Percentiles rank a stretch among this genome's conserved stretches.
Conservation (phyloP, 2,329 filamentous ascomycete genomes). For the Talaromyces sp. region DNA sequence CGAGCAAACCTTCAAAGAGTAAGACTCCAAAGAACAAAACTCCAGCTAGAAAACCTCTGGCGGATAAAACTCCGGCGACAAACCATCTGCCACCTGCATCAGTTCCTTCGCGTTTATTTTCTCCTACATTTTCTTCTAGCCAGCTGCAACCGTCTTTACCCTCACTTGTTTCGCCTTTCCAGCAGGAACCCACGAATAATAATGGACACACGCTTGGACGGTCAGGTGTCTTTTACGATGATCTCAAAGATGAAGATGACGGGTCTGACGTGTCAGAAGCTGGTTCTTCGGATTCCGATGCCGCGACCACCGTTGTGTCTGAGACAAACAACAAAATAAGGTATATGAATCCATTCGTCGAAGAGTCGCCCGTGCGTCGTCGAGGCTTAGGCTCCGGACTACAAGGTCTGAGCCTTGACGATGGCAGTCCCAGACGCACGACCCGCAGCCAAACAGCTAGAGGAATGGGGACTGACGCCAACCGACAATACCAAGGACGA, state of each 20-base stretch:
- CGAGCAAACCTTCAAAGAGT: neutral
- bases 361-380: neutral
- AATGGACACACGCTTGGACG: neutral
- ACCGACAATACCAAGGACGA: neutral
- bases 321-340: constrained; percentile 28
- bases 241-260: constrained; percentile 11
- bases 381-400: constrained; percentile 7
- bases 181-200: neutral
- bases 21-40: neutral
- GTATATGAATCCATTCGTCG: constrained; percentile 20
- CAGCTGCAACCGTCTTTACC: neutral
- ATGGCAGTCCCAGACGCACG: constrained; percentile 1
- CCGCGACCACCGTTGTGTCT: constrained; percentile 22
- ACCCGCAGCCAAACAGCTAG: constrained; percentile 8
- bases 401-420: constrained; percentile 11
- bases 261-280: constrained; percentile 26
- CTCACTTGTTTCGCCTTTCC: neutral
- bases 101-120: neutral
- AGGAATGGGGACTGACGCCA: neutral
- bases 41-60: neutral
- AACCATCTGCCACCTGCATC: neutral
- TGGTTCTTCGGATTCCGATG: constrained; percentile 30
- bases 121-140: neutral
- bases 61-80: neutral
- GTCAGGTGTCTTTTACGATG: constrained; percentile 12